A percentile compares a stretch with the other conserved stretches of the same genome.
These are phyloP conservation scores for Aspergillus felis DNA, from an alignment of 2,329 filamentous ascomycete genomes.

Conservation along the genomic window DNA sequence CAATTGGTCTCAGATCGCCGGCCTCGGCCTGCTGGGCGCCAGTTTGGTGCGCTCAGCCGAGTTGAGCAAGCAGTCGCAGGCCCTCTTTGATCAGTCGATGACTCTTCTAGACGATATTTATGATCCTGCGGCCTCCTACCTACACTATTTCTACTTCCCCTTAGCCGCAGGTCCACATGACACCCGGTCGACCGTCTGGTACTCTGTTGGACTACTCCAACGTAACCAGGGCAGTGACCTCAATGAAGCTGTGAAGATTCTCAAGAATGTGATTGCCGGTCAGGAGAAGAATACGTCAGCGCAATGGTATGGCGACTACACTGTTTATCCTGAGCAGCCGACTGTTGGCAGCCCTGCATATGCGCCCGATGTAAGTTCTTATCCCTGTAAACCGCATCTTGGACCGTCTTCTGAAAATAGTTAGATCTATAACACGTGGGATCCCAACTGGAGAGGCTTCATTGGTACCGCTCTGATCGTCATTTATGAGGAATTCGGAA, in stretches of 20 bases:
- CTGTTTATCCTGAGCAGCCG: conserved; percentile 46
- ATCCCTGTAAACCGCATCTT: too few relatives aligned
- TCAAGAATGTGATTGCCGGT: conserved; percentile 44
- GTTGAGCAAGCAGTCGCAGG: conserved; percentile 27
- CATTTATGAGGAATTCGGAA: conserved; percentile 54
- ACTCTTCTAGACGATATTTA: conserved; percentile 54
- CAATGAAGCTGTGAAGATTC: conserved; percentile 50
- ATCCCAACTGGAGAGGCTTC: conserved; percentile 64
- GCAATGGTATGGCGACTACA: conserved; percentile 51
- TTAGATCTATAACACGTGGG: conserved; percentile 55
- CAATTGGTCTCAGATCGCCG: not conserved
- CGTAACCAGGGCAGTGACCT: conserved; percentile 51
- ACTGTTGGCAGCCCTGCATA: conserved; percentile 51
- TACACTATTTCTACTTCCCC: conserved; percentile 46
- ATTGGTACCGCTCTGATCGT: conserved; percentile 58
- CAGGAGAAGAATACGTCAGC: conserved; percentile 45
- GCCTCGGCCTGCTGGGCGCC: conserved; percentile 2
- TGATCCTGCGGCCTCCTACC: conserved; percentile 50
- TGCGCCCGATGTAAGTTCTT: conserved; percentile 25
- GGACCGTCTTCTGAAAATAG: not conserved
- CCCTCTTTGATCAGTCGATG: conserved; percentile 51
- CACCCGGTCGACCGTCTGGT: conserved; percentile 57
- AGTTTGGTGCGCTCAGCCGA: not conserved
- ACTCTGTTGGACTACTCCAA: conserved; percentile 55
- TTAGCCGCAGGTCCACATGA: conserved; percentile 46